Conservation (phyloP, 2,329 filamentous ascomycete species). For the Xylariomycetidae sp. region DNA sequence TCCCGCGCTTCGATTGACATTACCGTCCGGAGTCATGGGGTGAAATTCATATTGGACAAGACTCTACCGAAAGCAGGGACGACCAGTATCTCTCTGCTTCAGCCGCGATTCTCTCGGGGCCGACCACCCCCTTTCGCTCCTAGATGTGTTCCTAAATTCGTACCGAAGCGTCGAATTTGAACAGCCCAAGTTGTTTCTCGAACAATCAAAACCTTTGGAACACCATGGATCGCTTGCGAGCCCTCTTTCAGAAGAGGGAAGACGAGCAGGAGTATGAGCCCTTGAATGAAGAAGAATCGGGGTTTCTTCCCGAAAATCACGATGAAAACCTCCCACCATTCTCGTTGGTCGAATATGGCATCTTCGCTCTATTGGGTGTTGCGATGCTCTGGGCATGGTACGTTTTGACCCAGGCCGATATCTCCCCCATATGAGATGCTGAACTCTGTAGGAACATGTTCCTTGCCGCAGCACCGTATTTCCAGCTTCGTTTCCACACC, state of each 20-base stretch:
- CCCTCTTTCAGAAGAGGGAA: constrained; percentile 28
- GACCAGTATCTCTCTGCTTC: too few relatives aligned
- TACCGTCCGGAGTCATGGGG: too few relatives aligned
- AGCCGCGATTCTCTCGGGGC: too few relatives aligned
- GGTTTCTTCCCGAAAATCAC: constrained; percentile 14
- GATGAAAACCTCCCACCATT: constrained; percentile 51
- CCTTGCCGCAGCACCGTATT: constrained; percentile 89
- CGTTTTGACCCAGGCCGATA: constrained; percentile 20
- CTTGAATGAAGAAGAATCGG: constrained; percentile 22
- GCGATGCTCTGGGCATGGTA: constrained; percentile 98
- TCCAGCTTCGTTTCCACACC: constrained; percentile 70
- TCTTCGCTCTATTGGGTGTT: constrained; percentile 80
- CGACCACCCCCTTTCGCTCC: too few relatives aligned
- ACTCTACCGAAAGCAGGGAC: too few relatives aligned
- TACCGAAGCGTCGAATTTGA: too few relatives aligned
- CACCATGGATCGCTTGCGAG: constrained; percentile 35
- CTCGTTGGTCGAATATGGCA: constrained; percentile 78
- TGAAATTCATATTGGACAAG: too few relatives aligned
- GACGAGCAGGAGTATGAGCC: constrained; percentile 29
- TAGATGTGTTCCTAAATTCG: too few relatives aligned
- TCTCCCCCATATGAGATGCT: background rate
- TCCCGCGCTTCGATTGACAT: too few relatives aligned
- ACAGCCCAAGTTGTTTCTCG: too few relatives aligned
- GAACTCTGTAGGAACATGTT: constrained; percentile 83
- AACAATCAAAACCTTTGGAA: too few relatives aligned